Conservation (phyloP, 768 basidiomycete species). For the Russula abietina region DNA sequence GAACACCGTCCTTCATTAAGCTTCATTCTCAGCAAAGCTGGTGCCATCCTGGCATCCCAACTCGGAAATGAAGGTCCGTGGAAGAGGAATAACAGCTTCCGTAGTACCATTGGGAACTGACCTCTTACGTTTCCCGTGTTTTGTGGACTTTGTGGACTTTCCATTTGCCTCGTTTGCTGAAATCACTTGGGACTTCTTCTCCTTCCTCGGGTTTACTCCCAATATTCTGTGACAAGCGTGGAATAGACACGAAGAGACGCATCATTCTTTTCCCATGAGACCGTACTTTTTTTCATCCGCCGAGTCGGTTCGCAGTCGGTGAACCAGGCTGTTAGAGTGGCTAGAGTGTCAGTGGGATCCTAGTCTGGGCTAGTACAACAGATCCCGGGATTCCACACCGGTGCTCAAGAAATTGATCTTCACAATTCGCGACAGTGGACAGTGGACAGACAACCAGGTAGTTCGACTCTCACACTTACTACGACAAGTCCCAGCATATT, state of each 20-base stretch:
- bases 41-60: too few species aligned
- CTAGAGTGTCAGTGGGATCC: conserved; percentile 31
- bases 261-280: conserved; percentile 10
- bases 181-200: conserved; percentile 64
- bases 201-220: conserved; percentile 75
- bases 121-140: conserved; percentile 35
- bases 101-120: conserved; percentile 35
- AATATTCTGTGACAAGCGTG: conserved; percentile 91
- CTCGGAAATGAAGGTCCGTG: too few species aligned
- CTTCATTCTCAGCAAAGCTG: too few species aligned
- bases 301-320: conserved; percentile 1
- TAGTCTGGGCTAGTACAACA: conserved; percentile 32
- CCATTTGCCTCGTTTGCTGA: conserved; percentile 56
- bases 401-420: conserved; percentile 96
- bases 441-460: conserved; percentile 94
- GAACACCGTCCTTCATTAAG: too few species aligned
- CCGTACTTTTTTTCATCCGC: background rate
- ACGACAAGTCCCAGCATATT: conserved; percentile 59
- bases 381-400: conserved; percentile 84
- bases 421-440: conserved; percentile 97
- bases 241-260: conserved; percentile 77
- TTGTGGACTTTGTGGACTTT: conserved; percentile 63
- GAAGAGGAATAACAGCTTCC: conserved; percentile 71
- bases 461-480: conserved; percentile 82
- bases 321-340: conserved; percentile 30